Evolutionary conservation across 768 basidiomycete genomes (phyloP).

Genomic region (Dictyophora rubrovolvata): DNA sequence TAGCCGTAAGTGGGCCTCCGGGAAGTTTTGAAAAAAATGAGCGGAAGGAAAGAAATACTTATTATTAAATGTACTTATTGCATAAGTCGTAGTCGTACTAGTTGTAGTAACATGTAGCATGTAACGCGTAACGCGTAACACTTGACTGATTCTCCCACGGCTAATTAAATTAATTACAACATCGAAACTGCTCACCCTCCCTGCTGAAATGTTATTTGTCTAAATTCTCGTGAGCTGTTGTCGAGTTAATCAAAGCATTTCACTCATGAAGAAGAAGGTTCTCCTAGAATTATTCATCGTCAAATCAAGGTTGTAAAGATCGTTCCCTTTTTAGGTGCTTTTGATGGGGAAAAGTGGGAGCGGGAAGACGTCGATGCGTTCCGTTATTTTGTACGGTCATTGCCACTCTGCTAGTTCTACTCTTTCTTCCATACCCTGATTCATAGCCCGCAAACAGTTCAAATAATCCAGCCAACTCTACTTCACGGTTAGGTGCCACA

Average conservation of each 20-base stretch:
- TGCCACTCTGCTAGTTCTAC: background rate
- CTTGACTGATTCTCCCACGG: background rate
- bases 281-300: background rate
- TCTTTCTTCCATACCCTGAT: conserved; percentile 9
- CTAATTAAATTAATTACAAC: background rate
- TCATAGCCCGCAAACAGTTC: conserved; percentile 43
- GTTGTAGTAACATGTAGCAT: background rate
- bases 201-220: background rate
- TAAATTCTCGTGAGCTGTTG: background rate
- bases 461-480: conserved; percentile 88
- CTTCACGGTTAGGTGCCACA: conserved; percentile 86
- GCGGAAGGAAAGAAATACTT: conserved; percentile 8
- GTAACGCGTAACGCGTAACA: too few species aligned
- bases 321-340: conserved; percentile 53
- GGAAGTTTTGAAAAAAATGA: conserved; percentile 37
- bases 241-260: conserved; percentile 36
- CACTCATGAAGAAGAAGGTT: conserved; percentile 28
- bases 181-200: background rate
- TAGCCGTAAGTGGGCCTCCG: conserved; percentile 55
- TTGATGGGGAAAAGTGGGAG: conserved; percentile 97
- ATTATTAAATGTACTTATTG: background rate
- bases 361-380: conserved; percentile 96
- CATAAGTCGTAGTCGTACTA: background rate
- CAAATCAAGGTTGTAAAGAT: background rate
- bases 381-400: conserved; percentile 86